Evolutionary conservation across 31 red algal species (phyloP).

Genomic region (Endocladia muricata): DNA sequence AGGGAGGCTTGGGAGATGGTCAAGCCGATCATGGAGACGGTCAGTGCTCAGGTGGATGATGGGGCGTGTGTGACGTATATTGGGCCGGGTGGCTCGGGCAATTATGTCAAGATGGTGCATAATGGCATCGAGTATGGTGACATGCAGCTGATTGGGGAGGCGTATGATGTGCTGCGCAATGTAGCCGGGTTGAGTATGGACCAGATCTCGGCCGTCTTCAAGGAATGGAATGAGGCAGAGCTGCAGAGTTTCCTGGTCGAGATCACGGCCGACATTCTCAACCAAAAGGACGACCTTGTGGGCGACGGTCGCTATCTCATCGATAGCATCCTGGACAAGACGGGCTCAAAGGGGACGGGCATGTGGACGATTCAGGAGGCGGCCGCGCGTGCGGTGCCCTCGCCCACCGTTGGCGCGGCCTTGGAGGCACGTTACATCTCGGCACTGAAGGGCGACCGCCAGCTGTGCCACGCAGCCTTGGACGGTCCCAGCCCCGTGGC

Average conservation of each 20-base stretch:
- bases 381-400: conserved; percentile 56
- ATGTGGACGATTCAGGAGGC: conserved; percentile 98
- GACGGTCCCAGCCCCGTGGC: conserved; percentile 33
- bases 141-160: conserved; percentile 99
- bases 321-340: conserved; percentile 80
- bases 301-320: conserved; percentile 60
- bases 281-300: conserved; percentile 55
- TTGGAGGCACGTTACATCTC: conserved; percentile 91
- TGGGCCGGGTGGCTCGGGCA: conserved; percentile 89
- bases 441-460: conserved; percentile 79
- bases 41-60: conserved; percentile 92
- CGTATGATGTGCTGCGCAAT: conserved; percentile 76
- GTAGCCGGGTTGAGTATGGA: conserved; percentile 23
- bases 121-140: conserved; percentile 99
- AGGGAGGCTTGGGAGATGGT: conserved; percentile 59
- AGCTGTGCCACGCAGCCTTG: conserved; percentile 25
- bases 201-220: conserved; percentile 73
- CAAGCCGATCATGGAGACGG: conserved; percentile 61
- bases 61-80: conserved; percentile 93
- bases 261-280: conserved; percentile 87
- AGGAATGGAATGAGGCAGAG: conserved; percentile 82
- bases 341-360: conserved; percentile 95
- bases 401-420: conserved; percentile 81
- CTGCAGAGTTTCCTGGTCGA: conserved; percentile 94
- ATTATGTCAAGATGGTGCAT: conserved; percentile 99